Percentiles rank a stretch among this genome's conserved stretches.
These are phyloP conservation scores for Halenospora varia DNA, from an alignment of 495 filamentous ascomycete genomes.

Conservation along the genomic window DNA sequence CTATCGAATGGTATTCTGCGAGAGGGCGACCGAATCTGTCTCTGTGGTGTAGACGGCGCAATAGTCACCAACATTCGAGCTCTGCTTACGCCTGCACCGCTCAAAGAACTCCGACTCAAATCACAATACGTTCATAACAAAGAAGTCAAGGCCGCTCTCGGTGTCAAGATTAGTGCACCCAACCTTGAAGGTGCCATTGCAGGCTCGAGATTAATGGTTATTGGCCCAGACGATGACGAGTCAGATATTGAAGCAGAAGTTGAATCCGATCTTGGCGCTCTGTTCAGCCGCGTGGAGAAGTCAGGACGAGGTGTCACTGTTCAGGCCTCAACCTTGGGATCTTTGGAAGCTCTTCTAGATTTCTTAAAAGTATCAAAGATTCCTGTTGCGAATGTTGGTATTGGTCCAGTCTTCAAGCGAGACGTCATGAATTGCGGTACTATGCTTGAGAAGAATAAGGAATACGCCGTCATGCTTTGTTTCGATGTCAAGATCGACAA, in stretches of 20 bases:
- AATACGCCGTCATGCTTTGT: slow-evolving; percentile 98
- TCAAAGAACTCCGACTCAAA: slow-evolving; percentile 91
- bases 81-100: slow-evolving; percentile 88
- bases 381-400: slow-evolving; percentile 94
- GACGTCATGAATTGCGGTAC: slow-evolving; percentile 95
- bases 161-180: slow-evolving; percentile 98
- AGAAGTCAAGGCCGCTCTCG: slow-evolving; percentile 95
- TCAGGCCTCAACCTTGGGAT: slow-evolving; percentile 96
- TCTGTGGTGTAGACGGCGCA: slow-evolving; percentile 92
- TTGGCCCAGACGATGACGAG: slow-evolving; percentile 93
- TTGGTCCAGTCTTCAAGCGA: slow-evolving; percentile 96
- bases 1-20: slow-evolving; percentile 92
- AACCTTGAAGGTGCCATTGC: slow-evolving; percentile 96
- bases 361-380: slow-evolving; percentile 95
- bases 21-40: slow-evolving; percentile 90
- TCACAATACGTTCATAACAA: slow-evolving; percentile 98
- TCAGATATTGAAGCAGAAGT: slow-evolving; percentile 96
- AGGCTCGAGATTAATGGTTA: slow-evolving; percentile 88
- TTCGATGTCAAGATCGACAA: slow-evolving; percentile 99
- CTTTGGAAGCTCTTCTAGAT: slow-evolving; percentile 92
- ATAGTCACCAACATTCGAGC: slow-evolving; percentile 95
- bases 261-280: slow-evolving; percentile 87
- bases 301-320: slow-evolving; percentile 93
- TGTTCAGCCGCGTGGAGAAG: slow-evolving; percentile 85
- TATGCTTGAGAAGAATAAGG: slow-evolving; percentile 95